Evolutionary conservation across 2,329 filamentous ascomycete species (phyloP).

Genomic region (Cytospora schulzeri): DNA sequence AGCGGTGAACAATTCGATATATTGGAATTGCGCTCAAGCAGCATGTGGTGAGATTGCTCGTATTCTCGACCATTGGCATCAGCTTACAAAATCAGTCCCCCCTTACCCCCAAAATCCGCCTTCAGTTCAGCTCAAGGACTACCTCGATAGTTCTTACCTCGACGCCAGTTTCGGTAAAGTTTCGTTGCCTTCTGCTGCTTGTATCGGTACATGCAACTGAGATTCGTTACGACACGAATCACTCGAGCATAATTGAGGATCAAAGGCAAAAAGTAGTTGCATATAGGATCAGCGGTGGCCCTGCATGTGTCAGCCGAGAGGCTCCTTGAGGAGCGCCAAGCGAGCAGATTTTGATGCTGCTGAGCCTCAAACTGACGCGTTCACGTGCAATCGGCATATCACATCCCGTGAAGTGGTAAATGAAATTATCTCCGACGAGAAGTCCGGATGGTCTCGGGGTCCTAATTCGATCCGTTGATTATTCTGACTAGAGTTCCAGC

Average conservation of each 20-base stretch:
- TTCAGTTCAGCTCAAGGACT: neutral
- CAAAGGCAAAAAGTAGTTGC: neutral
- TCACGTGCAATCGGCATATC: neutral
- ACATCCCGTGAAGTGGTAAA: neutral
- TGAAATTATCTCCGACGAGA: neutral
- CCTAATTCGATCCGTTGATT: neutral
- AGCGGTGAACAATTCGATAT: too few species aligned
- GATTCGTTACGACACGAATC: neutral
- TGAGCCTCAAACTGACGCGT: neutral
- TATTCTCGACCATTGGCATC: neutral
- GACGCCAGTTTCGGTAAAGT: neutral
- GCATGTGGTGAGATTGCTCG: too few species aligned
- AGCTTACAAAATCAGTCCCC: neutral
- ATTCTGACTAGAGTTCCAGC: neutral
- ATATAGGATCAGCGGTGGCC: neutral
- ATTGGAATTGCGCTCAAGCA: neutral
- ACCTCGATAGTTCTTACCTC: neutral
- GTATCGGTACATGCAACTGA: neutral
- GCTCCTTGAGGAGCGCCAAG: too few species aligned
- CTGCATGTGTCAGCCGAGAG: neutral
- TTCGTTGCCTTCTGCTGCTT: neutral
- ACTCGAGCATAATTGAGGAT: neutral
- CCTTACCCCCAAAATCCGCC: too few species aligned
- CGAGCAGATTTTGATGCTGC: too few species aligned
- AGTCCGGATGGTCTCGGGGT: too few species aligned